Percentiles rank a stretch among this genome's conserved stretches.
Conservation (phyloP, 2,329 filamentous ascomycete genomes). For the Sclerotinia spermophila region DNA sequence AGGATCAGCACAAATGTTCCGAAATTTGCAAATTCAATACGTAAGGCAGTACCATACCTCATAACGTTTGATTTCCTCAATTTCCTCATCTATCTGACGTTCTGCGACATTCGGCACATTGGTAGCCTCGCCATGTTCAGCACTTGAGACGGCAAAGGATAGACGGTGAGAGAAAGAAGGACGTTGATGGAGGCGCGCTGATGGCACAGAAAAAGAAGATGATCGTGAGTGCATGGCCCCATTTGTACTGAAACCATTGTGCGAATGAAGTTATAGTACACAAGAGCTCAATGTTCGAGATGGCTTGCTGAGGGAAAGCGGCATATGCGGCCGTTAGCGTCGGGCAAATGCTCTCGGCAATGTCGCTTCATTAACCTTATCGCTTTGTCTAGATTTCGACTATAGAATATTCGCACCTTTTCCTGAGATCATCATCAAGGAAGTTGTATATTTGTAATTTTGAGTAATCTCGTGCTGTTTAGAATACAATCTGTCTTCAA, state of each 20-base stretch:
- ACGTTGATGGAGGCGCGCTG: constrained; percentile 29
- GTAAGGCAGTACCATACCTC: constrained; percentile 52
- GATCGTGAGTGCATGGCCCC: constrained; percentile 38
- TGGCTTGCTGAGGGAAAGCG: background rate
- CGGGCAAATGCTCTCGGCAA: background rate
- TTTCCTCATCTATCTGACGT: constrained; percentile 84
- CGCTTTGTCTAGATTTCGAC: background rate
- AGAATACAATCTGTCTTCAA: background rate
- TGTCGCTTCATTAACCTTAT: background rate
- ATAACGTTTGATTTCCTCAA: constrained; percentile 96
- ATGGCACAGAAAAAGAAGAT: constrained; percentile 33
- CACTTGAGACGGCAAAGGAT: constrained; percentile 62
- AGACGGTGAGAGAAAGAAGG: constrained; percentile 46
- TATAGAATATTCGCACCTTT: background rate
- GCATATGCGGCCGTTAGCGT: constrained; percentile 4
- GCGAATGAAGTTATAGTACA: background rate
- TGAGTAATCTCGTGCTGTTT: background rate
- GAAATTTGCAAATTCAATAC: background rate
- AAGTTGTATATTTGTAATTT: background rate
- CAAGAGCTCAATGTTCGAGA: constrained; percentile 4
- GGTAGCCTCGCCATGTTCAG: constrained; percentile 58
- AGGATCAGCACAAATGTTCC: constrained; percentile 17
- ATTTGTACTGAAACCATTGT: constrained; percentile 15
- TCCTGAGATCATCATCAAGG: no score
- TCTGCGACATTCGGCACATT: constrained; percentile 52